Evolutionary conservation across 2,329 filamentous ascomycete genomes (phyloP), one percentile per base, ranked within the genome.

Genomic region (Paecilomyces sp.): DNA sequence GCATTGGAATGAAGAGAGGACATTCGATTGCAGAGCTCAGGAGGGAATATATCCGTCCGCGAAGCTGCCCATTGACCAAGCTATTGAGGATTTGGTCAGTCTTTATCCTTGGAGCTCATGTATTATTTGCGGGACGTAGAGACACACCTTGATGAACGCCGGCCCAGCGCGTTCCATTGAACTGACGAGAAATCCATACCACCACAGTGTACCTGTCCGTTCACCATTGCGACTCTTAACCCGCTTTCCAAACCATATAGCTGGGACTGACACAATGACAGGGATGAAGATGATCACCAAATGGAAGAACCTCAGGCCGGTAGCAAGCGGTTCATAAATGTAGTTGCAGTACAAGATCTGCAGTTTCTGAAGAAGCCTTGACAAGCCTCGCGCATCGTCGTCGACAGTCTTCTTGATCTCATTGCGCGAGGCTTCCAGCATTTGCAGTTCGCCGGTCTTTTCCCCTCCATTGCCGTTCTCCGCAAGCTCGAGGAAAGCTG

Each of bases 51-150:
- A 75, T 99, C 94, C 51, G 92, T 90, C 71, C 94, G 84, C 4
- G 94, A 97, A 2, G 94, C 94, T 18, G 94, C 94, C 94, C 94
- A 99, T 86, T 99, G 94, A 15, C 94, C 94, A 58, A 99, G 85
- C 87, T 92, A 67, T 52, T 36, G 15, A 33, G 30, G 33, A 28
- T 18, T 50, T 31, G 56, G 8, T 47, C 15, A 53, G 22, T 53
- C 9, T 28, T 9, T 9, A 24, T 28, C 13, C 5, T 18, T 22
- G 5, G 8, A 47, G 9, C 18, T 7, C 8, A 53, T 53, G 24
- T 7, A 6, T 11, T 25, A 25, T 24, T 24, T 36, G 36, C 28
- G 52, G 25, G 28, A n/a, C 25, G 6, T 28, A 6, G 30, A 51
- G 47, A 57, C 62, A 33, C 76, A 91, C 89, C 84, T 99, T 99